Evolutionary conservation across 78 protist genomes (phyloP).

Genomic region (Dictyostelium purpureum): DNA sequence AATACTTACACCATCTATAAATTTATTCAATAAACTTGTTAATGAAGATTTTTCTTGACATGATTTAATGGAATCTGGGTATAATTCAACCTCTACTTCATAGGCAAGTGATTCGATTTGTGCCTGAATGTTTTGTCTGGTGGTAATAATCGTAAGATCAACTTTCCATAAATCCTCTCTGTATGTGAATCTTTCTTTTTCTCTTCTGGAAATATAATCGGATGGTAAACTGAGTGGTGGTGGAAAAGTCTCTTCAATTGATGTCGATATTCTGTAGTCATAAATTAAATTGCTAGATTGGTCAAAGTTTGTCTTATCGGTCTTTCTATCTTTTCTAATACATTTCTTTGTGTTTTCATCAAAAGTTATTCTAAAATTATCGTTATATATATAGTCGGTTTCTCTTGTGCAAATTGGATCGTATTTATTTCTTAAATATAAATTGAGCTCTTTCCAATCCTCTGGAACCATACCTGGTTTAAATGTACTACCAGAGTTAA

Average conservation of each 20-base stretch:
- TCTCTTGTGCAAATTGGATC: background rate
- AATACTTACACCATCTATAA: conserved; percentile 20
- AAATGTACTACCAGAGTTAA: background rate
- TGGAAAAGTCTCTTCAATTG: conserved; percentile 29
- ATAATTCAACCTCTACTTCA: conserved; percentile 56
- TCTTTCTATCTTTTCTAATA: conserved; percentile 31
- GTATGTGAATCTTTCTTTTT: conserved; percentile 27
- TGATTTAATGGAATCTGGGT: background rate
- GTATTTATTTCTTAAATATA: background rate
- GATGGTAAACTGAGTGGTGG: conserved; percentile 1
- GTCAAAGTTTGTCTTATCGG: conserved; percentile 19
- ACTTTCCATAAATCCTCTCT: conserved; percentile 30
- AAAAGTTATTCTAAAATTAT: conserved; percentile 5
- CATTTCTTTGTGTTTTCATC: conserved; percentile 7
- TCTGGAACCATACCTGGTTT: conserved; percentile 47
- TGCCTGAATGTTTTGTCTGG: background rate
- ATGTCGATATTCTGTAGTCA: conserved; percentile 32
- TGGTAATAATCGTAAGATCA: conserved; percentile 11
- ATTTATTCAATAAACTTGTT: background rate
- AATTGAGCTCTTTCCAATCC: background rate
- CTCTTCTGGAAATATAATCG: background rate
- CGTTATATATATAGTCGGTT: conserved; percentile 40
- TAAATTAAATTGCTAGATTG: conserved; percentile 40
- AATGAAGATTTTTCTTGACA: background rate
- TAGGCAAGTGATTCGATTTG: background rate